Evolutionary conservation across 192 early-diverging fungal species (phyloP), one percentile per base, ranked within the genome.

Genomic region (Mortierella antarctica): DNA sequence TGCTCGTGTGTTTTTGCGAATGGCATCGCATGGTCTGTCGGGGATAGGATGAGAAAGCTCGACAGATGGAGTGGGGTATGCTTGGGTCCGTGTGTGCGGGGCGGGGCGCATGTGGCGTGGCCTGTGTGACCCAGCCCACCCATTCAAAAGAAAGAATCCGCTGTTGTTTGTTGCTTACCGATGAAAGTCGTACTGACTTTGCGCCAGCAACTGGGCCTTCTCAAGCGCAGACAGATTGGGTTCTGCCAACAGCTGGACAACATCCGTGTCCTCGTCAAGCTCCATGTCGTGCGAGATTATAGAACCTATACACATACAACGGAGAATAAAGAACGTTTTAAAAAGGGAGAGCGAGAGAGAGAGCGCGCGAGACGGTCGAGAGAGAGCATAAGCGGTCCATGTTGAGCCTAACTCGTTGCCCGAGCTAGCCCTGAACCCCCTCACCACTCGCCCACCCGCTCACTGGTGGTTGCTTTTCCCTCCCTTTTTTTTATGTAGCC

Each of bases 211-310:
- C 20, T 66, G 59, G 39, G 58, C 64, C 23, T 72, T 80, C 47
- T 80, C 77, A 15, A 67, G 45, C 1, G 65, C 23, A 0, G 77
- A 56, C 46, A 80, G 64, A n/a, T 65, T 71, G 21, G 65, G 70
- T n/a, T 80, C 65, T 10, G 77, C 55, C 46, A 80, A 50, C 2
- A 80, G 59, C 41, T 66, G 77, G 9, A 62, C 77, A n/a, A 80
- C 70, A 57, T 80, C 70, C 9, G 77, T 80, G 40, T 72, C 70
- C 50, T 80, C 77, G 39, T 80, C 77, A 7, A 80, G 70, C 21
- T 62, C 70, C 45, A 80, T 68, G 0, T 47, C 57, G 40, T 67
- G 58, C 6, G 70, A 67, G 23, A 80, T 53, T 20, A 79, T 49
- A 2, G 77, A 80, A 12, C 64, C 77, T 80, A 52, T 60, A 14